A percentile compares a stretch with the other conserved stretches of the same genome.
phyloP scores from a whole-genome alignment of 1,139 yeast genomes.

The Suhomyces chickasaworum region DNA sequence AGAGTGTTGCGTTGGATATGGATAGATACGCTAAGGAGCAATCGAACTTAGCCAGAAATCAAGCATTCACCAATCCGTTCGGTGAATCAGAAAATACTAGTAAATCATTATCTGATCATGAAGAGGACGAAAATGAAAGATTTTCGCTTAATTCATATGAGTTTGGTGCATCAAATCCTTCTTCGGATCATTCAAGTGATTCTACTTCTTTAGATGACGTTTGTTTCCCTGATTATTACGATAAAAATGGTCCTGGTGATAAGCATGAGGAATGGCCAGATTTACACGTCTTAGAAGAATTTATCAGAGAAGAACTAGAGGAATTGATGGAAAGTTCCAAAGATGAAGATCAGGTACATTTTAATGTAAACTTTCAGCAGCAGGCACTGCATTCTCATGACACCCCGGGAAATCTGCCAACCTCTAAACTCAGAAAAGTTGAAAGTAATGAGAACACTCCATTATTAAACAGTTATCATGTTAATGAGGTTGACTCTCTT shows the following conservation, averaged over 20 bases:
- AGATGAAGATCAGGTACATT: slow-evolving; percentile 20
- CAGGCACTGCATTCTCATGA: slow-evolving; percentile 12
- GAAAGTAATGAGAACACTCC: slow-evolving; percentile 27
- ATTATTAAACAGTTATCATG: slow-evolving; percentile 41
- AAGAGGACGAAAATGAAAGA: slow-evolving; percentile 22
- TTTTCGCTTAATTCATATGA: slow-evolving; percentile 37
- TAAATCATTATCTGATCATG: neutral
- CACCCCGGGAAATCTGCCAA: slow-evolving; percentile 4
- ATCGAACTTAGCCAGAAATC: slow-evolving; percentile 23
- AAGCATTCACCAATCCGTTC: slow-evolving; percentile 23
- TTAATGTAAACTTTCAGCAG: slow-evolving; percentile 30
- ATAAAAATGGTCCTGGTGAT: slow-evolving; percentile 25
- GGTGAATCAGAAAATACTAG: slow-evolving; percentile 8
- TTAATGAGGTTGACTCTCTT: slow-evolving; percentile 66
- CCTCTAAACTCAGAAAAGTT: slow-evolving; percentile 2
- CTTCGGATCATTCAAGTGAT: slow-evolving; percentile 69
- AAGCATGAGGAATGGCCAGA: slow-evolving; percentile 72
- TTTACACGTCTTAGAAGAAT: slow-evolving; percentile 69
- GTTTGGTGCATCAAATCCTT: slow-evolving; percentile 65
- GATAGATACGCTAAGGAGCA: slow-evolving; percentile 43
- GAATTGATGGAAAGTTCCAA: slow-evolving; percentile 26
- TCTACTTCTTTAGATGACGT: slow-evolving; percentile 85
- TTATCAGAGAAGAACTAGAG: slow-evolving; percentile 66
- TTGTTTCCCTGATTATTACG: slow-evolving; percentile 39
- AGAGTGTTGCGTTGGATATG: slow-evolving; percentile 42